These are phyloP conservation scores for Monoraphidium neglectum DNA, from an alignment of 139 green algal species.

Conservation along the genomic window DNA sequence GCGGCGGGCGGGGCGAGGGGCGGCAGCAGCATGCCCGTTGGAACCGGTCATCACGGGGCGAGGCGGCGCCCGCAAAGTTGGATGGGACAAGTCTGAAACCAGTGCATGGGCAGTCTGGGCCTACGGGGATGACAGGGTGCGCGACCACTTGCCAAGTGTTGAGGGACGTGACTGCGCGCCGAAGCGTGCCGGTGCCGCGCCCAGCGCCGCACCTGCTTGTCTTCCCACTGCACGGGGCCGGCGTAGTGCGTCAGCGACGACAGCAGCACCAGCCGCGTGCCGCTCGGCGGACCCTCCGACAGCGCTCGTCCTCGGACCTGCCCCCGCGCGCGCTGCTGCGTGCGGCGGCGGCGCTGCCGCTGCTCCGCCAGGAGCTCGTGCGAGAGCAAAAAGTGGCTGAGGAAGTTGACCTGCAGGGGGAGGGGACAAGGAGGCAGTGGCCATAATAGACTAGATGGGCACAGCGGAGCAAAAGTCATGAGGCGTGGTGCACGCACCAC, in stretches of 20 bases:
- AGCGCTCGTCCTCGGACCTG: conserved; percentile 11
- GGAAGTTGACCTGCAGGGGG: conserved; percentile 73
- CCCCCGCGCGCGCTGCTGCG: background rate
- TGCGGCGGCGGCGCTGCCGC: background rate
- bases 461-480: no score
- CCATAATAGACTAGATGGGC: no score
- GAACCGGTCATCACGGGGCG: no score
- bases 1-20: background rate
- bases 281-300: background rate
- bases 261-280: conserved; percentile 50
- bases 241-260: conserved; percentile 49
- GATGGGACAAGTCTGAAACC: no score
- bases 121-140: no score
- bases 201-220: conserved; percentile 35
- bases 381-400: conserved; percentile 62
- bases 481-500: no score
- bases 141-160: no score
- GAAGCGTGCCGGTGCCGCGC: no score
- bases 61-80: no score
- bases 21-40: background rate
- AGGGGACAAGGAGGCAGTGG: no score
- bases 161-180: no score
- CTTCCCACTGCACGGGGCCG: conserved; percentile 43
- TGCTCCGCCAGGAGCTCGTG: conserved; percentile 50
- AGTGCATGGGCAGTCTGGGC: no score